phyloP scores from a whole-genome alignment of 2,329 filamentous ascomycete genomes.

The Onygenales sp. region DNA sequence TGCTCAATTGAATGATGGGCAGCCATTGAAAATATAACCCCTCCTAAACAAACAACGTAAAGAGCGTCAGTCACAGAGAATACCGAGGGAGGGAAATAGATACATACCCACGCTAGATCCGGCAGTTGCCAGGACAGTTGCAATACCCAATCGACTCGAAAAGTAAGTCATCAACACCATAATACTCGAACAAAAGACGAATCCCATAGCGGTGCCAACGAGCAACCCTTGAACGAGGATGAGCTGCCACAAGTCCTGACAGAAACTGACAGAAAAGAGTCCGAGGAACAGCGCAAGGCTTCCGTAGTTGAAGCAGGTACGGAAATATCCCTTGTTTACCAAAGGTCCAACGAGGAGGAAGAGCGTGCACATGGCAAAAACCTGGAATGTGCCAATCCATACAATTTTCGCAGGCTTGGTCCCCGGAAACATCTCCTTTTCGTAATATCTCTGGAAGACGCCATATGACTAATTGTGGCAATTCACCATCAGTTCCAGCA shows the following conservation, averaged over 20 bases:
- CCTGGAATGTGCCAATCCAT: conserved; percentile 33
- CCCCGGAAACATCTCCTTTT: conserved; percentile 16
- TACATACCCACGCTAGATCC: conserved; percentile 22
- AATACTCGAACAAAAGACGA: conserved; percentile 21
- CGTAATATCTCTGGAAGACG: conserved; percentile 35
- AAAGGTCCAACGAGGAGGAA: conserved; percentile 26
- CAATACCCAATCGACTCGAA: conserved; percentile 21
- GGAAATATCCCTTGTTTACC: conserved; percentile 31
- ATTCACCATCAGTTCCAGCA: background rate
- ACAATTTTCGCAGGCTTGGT: conserved; percentile 24
- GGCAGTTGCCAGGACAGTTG: conserved; percentile 23
- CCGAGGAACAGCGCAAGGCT: conserved; percentile 25
- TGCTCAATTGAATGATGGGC: conserved; percentile 20
- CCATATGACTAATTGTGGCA: conserved; percentile 22
- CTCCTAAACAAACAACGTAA: conserved; percentile 9
- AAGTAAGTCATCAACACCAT: conserved; percentile 27
- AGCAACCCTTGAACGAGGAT: conserved; percentile 24
- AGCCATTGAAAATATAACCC: conserved; percentile 22
- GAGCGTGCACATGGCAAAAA: conserved; percentile 33
- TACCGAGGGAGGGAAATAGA: background rate
- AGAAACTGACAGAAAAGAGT: conserved; percentile 33
- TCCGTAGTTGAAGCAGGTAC: conserved; percentile 16
- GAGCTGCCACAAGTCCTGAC: conserved; percentile 32
- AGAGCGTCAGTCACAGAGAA: background rate
- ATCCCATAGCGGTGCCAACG: conserved; percentile 23